A percentile compares a stretch with the other conserved stretches of the same genome.
These are phyloP conservation scores for Mucuna pruriens DNA, from an alignment of 306 rosid genomes.

Conservation along the genomic window DNA sequence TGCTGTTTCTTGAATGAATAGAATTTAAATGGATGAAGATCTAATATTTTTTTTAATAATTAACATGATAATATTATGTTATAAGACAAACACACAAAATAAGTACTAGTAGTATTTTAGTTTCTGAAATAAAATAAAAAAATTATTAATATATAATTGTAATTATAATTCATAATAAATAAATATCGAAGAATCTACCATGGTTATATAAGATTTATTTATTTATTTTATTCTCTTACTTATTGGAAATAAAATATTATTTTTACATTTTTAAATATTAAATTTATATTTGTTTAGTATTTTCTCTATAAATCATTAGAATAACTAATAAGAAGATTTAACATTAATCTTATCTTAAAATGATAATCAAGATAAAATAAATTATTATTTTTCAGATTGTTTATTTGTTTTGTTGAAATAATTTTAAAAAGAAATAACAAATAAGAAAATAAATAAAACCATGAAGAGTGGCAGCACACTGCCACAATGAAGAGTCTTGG, in stretches of 20 bases:
- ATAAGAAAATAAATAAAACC: background rate
- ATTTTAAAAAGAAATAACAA: background rate
- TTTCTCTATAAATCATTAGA: background rate
- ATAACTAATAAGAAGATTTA: background rate
- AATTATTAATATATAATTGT: too few relatives aligned
- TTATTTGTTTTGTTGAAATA: background rate
- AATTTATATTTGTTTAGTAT: too few relatives aligned
- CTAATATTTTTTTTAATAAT: background rate
- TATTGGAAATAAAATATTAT: background rate
- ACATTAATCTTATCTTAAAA: too few relatives aligned
- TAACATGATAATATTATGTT: background rate
- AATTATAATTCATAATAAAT: too few relatives aligned
- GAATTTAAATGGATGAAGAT: background rate
- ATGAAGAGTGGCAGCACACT: background rate
- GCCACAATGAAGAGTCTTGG: background rate
- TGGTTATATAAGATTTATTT: background rate
- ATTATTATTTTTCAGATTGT: too few relatives aligned
- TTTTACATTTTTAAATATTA: too few relatives aligned
- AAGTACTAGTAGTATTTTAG: too few relatives aligned
- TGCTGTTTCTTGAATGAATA: background rate
- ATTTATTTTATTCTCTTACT: background rate
- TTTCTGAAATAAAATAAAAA: too few relatives aligned
- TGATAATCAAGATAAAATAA: too few relatives aligned
- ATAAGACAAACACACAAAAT: background rate
- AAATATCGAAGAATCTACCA: too few relatives aligned